phyloP scores from a whole-genome alignment of 805 yeast genomes.

The Wickerhamiella spandovensis region DNA sequence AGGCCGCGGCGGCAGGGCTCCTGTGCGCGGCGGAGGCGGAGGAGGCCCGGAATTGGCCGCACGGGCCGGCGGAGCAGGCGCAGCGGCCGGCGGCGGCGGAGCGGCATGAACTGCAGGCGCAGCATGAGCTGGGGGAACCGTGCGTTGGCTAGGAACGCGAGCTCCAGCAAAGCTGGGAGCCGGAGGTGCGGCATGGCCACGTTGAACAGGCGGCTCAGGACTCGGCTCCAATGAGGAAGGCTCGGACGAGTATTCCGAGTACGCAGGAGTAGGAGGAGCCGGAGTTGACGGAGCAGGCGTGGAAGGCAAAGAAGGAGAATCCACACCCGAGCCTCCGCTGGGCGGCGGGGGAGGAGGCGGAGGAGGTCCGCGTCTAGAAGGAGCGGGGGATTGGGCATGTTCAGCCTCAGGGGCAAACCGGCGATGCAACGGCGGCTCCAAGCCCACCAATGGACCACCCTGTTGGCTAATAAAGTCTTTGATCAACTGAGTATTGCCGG shows the following conservation, averaged over 20 bases:
- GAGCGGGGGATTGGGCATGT: slow-evolving; percentile 21
- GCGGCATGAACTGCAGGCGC: not conserved
- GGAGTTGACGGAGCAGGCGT: slow-evolving; percentile 3
- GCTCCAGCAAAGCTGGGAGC: not conserved
- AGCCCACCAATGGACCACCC: slow-evolving; percentile 69
- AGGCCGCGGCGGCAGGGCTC: slow-evolving; percentile 2
- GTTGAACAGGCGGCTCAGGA: not conserved
- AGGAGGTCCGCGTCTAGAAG: slow-evolving; percentile 27
- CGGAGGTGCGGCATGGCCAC: not conserved
- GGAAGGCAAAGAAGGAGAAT: not conserved
- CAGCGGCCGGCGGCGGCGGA: not conserved
- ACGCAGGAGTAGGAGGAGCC: slow-evolving; percentile 2
- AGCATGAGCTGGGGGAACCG: not conserved
- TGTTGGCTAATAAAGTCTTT: slow-evolving; percentile 61
- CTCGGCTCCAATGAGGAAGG: not conserved
- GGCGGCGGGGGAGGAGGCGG: slow-evolving; percentile 18
- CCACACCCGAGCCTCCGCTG: not conserved
- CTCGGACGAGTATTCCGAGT: not conserved
- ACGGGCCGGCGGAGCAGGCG: slow-evolving; percentile 4
- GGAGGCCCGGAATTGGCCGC: slow-evolving; percentile 2
- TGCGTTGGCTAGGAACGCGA: not conserved
- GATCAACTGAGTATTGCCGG: slow-evolving; percentile 70
- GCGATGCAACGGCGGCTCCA: slow-evolving; percentile 76
- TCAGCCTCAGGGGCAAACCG: slow-evolving; percentile 19
- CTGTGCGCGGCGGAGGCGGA: slow-evolving; percentile 8